Evolutionary conservation across 495 filamentous ascomycete genomes (phyloP), one percentile per base, ranked within the genome.

Genomic region (Clavariopsis aquatica): DNA sequence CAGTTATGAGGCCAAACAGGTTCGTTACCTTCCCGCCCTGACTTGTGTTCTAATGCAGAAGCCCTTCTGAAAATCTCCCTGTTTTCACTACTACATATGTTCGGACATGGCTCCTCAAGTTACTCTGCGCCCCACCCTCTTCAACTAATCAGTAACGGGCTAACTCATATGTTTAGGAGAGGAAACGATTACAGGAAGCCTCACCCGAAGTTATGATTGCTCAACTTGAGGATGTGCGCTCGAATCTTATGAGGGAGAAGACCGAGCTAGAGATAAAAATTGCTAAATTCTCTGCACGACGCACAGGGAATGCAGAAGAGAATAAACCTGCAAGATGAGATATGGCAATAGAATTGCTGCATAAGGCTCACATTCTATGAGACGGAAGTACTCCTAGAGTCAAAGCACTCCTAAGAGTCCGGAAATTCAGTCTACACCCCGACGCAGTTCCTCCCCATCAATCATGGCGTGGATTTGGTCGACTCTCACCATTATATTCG

Each of bases 241-340:
- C 78, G 4, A 77, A 76, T 31, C 66, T 88, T 19, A 68, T 82
- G 2, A 69, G 73, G 6, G 84, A 83, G 69, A 83, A 78, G 71
- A 71, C 73, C 13, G 79, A 78, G 38, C 69, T 88, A 38, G 83
- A 87, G 70, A 78, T 73, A 49, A 87, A 88, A 74, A 81, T 88
- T 27, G 74, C 71, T 2, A 77, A 83, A 43, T 31, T 86, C 27
- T 36, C 43, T 23, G 65, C 61, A 43, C 54, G 52, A 2, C 34
- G 51, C 22, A 12, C 20, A 8, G 27, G 41, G 41, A 53, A 49
- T 47, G 66, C 27, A 34, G 31, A 57, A 53, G 34, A 57, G 46
- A 51, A 46, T 13, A 58, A 57, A 28, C 13, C n/a, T 13, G 51
- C 57, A 13, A 67, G 56, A 58, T 67, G 58, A 67, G 5, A 51